A percentile compares a stretch with the other conserved stretches of the same genome.
Evolutionary conservation across 495 filamentous ascomycete genomes (phyloP).

Genomic region (Aspergillus incahuasiensis): DNA sequence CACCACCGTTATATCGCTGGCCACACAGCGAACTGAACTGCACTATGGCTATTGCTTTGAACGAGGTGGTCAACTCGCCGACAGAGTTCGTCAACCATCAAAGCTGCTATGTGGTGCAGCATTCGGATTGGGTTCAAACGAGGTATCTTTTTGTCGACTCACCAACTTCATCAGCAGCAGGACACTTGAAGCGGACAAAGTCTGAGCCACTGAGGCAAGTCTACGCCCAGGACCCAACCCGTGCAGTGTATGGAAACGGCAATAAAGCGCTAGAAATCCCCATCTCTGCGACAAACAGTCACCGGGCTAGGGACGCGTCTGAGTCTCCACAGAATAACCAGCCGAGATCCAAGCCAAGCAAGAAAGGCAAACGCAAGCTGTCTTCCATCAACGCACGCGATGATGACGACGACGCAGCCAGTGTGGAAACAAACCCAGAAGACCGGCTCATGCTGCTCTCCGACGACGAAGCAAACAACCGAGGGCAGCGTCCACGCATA

Average conservation of each 20-base stretch:
- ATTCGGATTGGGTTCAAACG: slow-evolving; percentile 87
- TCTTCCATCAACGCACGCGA: neutral
- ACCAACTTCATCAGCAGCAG: neutral
- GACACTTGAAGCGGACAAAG: neutral
- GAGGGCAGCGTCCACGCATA: neutral
- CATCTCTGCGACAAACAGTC: slow-evolving; percentile 43
- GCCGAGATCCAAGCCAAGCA: neutral
- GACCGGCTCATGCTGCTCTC: slow-evolving; percentile 8
- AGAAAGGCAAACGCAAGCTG: neutral
- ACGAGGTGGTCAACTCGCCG: slow-evolving; percentile 81
- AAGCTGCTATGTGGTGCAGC: slow-evolving; percentile 62
- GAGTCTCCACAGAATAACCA: neutral
- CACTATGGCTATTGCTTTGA: slow-evolving; percentile 62
- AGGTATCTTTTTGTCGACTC: slow-evolving; percentile 74
- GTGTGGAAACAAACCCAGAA: slow-evolving; percentile 14
- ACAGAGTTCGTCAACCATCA: slow-evolving; percentile 47
- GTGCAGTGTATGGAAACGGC: slow-evolving; percentile 35
- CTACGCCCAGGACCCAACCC: slow-evolving; percentile 53
- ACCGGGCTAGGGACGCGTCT: slow-evolving; percentile 11
- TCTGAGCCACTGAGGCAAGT: slow-evolving; percentile 2
- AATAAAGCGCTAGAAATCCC: slow-evolving; percentile 42
- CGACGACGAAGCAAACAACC: neutral
- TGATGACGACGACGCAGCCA: slow-evolving; percentile 8
- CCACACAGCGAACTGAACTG: slow-evolving; percentile 59
- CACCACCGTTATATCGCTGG: no score